Evolutionary conservation across 2,329 filamentous ascomycete genomes (phyloP).

Genomic region (Cercospora sojina): DNA sequence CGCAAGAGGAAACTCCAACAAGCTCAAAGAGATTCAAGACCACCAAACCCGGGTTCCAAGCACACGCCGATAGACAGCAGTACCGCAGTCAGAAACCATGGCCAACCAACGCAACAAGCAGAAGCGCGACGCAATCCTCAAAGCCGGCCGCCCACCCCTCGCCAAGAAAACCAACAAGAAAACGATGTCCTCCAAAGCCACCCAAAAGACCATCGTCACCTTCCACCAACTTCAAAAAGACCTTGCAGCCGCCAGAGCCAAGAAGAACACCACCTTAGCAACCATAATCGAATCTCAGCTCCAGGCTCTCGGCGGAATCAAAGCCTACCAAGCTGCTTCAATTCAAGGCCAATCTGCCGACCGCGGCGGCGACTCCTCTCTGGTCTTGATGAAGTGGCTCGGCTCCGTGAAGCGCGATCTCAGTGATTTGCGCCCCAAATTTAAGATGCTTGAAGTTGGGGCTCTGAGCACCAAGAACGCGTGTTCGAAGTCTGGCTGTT

Average conservation of each 20-base stretch:
- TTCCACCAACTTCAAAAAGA: slow-evolving; percentile 62
- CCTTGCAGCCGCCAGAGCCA: slow-evolving; percentile 51
- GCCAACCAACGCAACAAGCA: background rate
- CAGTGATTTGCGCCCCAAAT: slow-evolving; percentile 26
- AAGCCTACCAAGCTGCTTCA: slow-evolving; percentile 62
- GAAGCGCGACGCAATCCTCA: background rate
- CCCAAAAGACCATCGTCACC: slow-evolving; percentile 57
- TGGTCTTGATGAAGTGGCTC: slow-evolving; percentile 60
- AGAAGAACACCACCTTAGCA: slow-evolving; percentile 43
- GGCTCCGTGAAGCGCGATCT: slow-evolving; percentile 6
- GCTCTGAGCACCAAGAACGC: slow-evolving; percentile 81
- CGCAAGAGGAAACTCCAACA: background rate
- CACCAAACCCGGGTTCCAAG: background rate
- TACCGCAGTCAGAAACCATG: slow-evolving; percentile 3
- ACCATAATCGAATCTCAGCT: slow-evolving; percentile 51
- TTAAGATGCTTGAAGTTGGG: slow-evolving; percentile 83
- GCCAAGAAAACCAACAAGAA: slow-evolving; percentile 34
- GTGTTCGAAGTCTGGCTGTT: slow-evolving; percentile 69
- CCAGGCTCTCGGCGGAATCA: slow-evolving; percentile 57
- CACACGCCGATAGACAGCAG: background rate
- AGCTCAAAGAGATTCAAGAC: background rate
- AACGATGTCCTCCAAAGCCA: slow-evolving; percentile 56
- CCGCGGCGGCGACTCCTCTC: slow-evolving; percentile 64
- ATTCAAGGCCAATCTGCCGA: slow-evolving; percentile 60
- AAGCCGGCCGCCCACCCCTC: slow-evolving; percentile 10